Percentiles rank a stretch among this genome's conserved stretches.
These are phyloP conservation scores for Diaporthe vaccinii DNA, from an alignment of 2,329 filamentous ascomycete genomes.

Conservation along the genomic window DNA sequence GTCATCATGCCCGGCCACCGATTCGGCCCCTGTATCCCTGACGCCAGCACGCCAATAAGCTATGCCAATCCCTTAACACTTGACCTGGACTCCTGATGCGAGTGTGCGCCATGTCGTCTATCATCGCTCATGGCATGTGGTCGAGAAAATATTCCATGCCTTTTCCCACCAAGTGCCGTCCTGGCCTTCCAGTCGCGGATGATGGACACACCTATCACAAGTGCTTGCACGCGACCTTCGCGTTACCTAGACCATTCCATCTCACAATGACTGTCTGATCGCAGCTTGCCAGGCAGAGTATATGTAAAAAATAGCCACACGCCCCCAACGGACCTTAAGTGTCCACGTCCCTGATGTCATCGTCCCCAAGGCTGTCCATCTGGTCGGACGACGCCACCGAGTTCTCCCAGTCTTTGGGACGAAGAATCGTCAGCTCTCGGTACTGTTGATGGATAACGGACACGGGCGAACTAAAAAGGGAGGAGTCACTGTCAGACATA, in stretches of 20 bases:
- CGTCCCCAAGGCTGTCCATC: constrained; percentile 64
- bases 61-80: constrained; percentile 37
- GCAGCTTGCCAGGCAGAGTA: neutral
- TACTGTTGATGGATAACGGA: constrained; percentile 13
- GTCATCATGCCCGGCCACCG: constrained; percentile 17
- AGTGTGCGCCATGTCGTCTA: constrained; percentile 37
- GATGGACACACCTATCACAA: constrained; percentile 5
- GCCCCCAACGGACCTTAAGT: constrained; percentile 3
- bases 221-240: neutral
- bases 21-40: constrained; percentile 30
- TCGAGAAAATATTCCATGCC: neutral
- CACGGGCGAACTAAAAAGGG: constrained; percentile 27
- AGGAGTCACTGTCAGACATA: constrained; percentile 61
- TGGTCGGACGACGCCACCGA: constrained; percentile 68
- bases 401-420: constrained; percentile 65
- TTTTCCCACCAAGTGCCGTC: constrained; percentile 5
- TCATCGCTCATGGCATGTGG: constrained; percentile 32
- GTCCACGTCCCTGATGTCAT: constrained; percentile 53
- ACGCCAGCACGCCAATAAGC: constrained; percentile 38
- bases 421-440: constrained; percentile 36
- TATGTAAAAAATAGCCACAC: neutral
- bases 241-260: neutral
- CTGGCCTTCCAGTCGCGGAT: neutral
- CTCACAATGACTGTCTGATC: neutral
- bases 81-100: constrained; percentile 27